A percentile compares a stretch with the other conserved stretches of the same genome.
These are phyloP conservation scores for Plantago major DNA, from an alignment of 257 asterid species.

Conservation along the genomic window DNA sequence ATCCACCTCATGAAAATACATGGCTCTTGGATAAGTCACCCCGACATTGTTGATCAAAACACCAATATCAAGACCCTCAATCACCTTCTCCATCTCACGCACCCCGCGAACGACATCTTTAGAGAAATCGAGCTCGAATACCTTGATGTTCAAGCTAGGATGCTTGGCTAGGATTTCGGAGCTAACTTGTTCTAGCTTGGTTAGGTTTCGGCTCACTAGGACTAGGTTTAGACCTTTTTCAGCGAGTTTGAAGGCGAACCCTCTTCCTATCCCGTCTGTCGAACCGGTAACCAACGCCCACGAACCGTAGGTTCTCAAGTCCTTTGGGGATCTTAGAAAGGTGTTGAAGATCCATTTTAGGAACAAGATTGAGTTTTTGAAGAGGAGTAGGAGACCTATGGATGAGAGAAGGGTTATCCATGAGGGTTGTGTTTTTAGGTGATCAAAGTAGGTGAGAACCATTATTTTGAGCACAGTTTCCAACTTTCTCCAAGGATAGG, in stretches of 20 bases:
- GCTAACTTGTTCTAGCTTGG: slow-evolving; percentile 67
- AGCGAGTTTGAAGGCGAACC: slow-evolving; percentile 79
- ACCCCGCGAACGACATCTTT: slow-evolving; percentile 76
- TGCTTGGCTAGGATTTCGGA: slow-evolving; percentile 44
- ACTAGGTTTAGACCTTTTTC: slow-evolving; percentile 62
- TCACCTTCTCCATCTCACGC: slow-evolving; percentile 49
- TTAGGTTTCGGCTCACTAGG: slow-evolving; percentile 79
- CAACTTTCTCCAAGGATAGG: too few relatives aligned
- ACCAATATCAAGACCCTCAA: slow-evolving; percentile 79
- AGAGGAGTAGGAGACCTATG: slow-evolving; percentile 44
- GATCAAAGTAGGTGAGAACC: not conserved
- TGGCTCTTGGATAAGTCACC: slow-evolving; percentile 80
- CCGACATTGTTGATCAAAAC: slow-evolving; percentile 84
- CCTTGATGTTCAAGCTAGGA: slow-evolving; percentile 56
- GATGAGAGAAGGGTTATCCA: slow-evolving; percentile 54
- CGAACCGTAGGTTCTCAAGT: slow-evolving; percentile 56
- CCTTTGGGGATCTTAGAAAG: slow-evolving; percentile 44
- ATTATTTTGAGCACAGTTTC: too few relatives aligned
- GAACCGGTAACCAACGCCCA: slow-evolving; percentile 89
- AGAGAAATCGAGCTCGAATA: slow-evolving; percentile 76
- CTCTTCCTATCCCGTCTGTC: slow-evolving; percentile 91
- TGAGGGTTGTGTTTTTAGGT: slow-evolving; percentile 1
- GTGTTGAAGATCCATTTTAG: slow-evolving; percentile 39
- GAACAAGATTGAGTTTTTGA: slow-evolving; percentile 23
- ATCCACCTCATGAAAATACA: slow-evolving; percentile 86